Percentiles rank a stretch among this genome's conserved stretches.
Conservation (phyloP, 2,329 filamentous ascomycete genomes). For the Fusarium phyllophilum region DNA sequence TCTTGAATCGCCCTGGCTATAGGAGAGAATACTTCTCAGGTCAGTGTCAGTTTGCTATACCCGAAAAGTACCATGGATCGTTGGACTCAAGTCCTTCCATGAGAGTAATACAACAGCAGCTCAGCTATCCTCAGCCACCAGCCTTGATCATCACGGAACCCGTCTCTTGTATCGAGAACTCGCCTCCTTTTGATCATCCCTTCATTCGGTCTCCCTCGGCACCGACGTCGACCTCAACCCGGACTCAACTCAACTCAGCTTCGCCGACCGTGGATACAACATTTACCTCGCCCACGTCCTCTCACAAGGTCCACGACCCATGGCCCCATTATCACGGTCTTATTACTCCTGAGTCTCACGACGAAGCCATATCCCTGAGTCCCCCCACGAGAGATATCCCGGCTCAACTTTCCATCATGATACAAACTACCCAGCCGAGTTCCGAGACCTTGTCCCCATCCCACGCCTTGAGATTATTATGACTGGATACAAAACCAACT, state of each 20-base stretch:
- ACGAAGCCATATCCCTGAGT: constrained; percentile 7
- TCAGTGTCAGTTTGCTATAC: background rate
- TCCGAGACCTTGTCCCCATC: constrained; percentile 7
- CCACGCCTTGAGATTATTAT: constrained; percentile 17
- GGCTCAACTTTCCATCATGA: constrained; percentile 9
- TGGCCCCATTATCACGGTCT: constrained; percentile 33
- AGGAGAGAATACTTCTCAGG: background rate
- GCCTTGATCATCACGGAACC: background rate
- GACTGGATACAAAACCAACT: background rate
- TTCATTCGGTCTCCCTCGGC: background rate
- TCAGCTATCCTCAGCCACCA: background rate
- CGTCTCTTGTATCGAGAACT: background rate
- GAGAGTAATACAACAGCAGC: background rate
- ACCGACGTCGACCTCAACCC: background rate
- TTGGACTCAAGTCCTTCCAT: background rate
- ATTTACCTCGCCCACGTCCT: constrained; percentile 32
- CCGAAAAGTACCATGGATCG: background rate
- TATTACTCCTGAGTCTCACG: constrained; percentile 16
- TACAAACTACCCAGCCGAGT: constrained; percentile 16
- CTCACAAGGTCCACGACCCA: constrained; percentile 12
- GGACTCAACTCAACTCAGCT: background rate
- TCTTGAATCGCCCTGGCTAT: background rate
- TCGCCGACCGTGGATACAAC: background rate
- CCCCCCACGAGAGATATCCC: constrained; percentile 30
- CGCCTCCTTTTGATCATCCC: constrained; percentile 8